phyloP scores from a whole-genome alignment of 345 rosid species.

The Mallotus nudiflorus region DNA sequence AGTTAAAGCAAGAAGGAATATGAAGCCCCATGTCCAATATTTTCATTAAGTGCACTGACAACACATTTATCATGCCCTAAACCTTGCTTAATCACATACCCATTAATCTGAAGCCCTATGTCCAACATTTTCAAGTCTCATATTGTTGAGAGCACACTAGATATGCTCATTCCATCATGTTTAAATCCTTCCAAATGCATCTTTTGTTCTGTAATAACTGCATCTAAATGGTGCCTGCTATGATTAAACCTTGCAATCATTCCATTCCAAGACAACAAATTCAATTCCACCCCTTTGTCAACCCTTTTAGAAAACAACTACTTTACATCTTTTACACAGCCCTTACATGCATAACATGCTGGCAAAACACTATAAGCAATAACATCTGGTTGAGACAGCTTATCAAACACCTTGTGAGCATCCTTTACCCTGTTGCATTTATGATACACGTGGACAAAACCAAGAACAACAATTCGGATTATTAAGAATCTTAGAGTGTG shows the following conservation, averaged over 20 bases:
- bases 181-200: conserved; percentile 48
- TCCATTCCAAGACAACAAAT: conserved; percentile 66
- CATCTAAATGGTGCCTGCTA: conserved; percentile 42
- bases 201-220: conserved; percentile 41
- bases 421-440: conserved; percentile 42
- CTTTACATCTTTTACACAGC: conserved; percentile 42
- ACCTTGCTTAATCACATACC: conserved; percentile 45
- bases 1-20: conserved; percentile 49
- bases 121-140: conserved; percentile 41
- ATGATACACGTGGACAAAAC: conserved; percentile 51
- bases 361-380: conserved; percentile 57
- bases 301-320: conserved; percentile 37
- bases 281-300: conserved; percentile 37
- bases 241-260: conserved; percentile 66
- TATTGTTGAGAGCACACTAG: conserved; percentile 54
- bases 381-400: conserved; percentile 45
- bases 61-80: conserved; percentile 41
- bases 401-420: conserved; percentile 58
- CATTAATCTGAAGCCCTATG: conserved; percentile 56
- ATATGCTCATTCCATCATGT: conserved; percentile 48
- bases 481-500: conserved; percentile 66
- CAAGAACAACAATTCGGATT: conserved; percentile 44
- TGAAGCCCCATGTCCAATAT: too few relatives aligned
- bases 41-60: conserved; percentile 43
- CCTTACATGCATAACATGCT: conserved; percentile 49